These are phyloP conservation scores for Septoria linicola DNA, from an alignment of 2,329 filamentous ascomycete genomes.

Conservation along the genomic window DNA sequence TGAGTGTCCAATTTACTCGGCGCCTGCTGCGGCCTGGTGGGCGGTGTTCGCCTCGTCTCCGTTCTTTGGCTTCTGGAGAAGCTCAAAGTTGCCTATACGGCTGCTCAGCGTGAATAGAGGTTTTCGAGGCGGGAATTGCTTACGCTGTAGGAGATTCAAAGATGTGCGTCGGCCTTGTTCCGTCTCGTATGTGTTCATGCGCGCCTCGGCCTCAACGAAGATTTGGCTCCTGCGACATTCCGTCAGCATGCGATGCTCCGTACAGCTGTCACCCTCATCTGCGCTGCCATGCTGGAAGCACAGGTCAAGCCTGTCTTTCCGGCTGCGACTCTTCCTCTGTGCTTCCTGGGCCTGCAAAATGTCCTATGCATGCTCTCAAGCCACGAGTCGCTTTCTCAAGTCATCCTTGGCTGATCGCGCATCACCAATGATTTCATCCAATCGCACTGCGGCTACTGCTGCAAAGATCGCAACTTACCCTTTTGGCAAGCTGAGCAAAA, in stretches of 20 bases:
- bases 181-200: slow-evolving; percentile 66
- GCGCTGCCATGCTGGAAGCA: too few relatives aligned
- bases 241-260: slow-evolving; percentile 9
- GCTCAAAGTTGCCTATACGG: slow-evolving; percentile 48
- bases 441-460: too few relatives aligned
- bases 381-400: too few relatives aligned
- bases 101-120: background rate
- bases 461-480: slow-evolving; percentile 60
- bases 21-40: slow-evolving; percentile 19
- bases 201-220: slow-evolving; percentile 79
- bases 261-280: too few relatives aligned
- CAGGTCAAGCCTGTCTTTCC: too few relatives aligned
- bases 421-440: too few relatives aligned
- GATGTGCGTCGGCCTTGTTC: slow-evolving; percentile 62
- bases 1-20: slow-evolving; percentile 1
- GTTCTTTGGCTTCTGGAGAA: slow-evolving; percentile 44
- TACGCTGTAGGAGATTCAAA: slow-evolving; percentile 79
- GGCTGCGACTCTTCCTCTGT: too few relatives aligned
- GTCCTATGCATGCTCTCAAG: too few relatives aligned
- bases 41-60: slow-evolving; percentile 10
- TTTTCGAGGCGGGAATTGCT: slow-evolving; percentile 40
- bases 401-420: too few relatives aligned
- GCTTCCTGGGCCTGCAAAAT: too few relatives aligned
- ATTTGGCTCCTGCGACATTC: slow-evolving; percentile 64
- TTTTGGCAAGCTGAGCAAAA: slow-evolving; percentile 72